Conservation (phyloP, 176 grass and related monocot genomes). For the Secale cereale region DNA sequence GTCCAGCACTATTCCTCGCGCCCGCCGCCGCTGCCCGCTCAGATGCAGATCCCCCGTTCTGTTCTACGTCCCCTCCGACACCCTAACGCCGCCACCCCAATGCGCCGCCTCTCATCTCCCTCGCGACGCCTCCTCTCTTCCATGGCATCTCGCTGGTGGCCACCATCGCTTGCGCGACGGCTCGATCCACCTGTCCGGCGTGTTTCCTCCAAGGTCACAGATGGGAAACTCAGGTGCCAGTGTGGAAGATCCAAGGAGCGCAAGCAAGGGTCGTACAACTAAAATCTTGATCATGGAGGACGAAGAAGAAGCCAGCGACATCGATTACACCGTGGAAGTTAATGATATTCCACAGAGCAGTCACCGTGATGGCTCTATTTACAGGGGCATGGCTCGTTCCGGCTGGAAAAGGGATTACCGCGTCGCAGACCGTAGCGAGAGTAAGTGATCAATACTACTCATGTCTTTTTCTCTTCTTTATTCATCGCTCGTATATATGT, state of each 20-base stretch:
- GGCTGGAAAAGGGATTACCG: background rate
- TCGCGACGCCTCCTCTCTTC: background rate
- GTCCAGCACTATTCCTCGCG: too few relatives aligned
- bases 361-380: background rate
- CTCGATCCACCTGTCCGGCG: background rate
- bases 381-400: background rate
- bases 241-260: background rate
- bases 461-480: background rate
- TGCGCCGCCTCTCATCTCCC: background rate
- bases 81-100: background rate
- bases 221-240: background rate
- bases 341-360: background rate
- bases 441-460: background rate
- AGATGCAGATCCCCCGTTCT: background rate
- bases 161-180: background rate
- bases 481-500: too few relatives aligned
- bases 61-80: background rate
- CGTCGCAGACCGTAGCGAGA: background rate
- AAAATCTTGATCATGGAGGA: background rate
- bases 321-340: too few relatives aligned
- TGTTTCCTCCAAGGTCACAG: background rate
- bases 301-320: background rate
- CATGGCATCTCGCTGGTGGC: background rate
- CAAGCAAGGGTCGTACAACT: background rate
- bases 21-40: too few relatives aligned